These are phyloP conservation scores for Euphorbia lathyris DNA, from an alignment of 345 rosid genomes.

Conservation along the genomic window DNA sequence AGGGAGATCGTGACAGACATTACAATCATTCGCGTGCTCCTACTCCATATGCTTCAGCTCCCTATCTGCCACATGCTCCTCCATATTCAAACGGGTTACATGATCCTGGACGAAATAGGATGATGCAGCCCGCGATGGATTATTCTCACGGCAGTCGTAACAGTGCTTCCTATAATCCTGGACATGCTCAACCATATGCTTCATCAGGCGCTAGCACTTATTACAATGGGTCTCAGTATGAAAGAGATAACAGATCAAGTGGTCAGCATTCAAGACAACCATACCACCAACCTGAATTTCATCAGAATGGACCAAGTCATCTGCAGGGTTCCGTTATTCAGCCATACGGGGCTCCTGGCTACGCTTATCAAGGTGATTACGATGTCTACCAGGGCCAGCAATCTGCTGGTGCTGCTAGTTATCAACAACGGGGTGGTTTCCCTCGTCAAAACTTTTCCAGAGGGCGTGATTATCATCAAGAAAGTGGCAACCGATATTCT, in stretches of 20 bases:
- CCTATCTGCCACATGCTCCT: constrained; percentile 22
- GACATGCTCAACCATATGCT: constrained; percentile 14
- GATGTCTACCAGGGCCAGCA: constrained; percentile 34
- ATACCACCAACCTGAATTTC: constrained; percentile 13
- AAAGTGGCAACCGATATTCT: constrained; percentile 35
- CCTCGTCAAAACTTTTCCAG: constrained; percentile 36
- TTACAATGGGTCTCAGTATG: constrained; percentile 18
- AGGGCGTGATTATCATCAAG: constrained; percentile 38
- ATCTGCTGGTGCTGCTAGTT: constrained; percentile 29
- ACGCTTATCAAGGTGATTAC: constrained; percentile 32
- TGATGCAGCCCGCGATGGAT: constrained; percentile 23
- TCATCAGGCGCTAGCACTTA: constrained; percentile 14
- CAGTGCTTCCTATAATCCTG: constrained; percentile 25
- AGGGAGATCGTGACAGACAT: constrained; percentile 26
- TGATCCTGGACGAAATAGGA: constrained; percentile 19
- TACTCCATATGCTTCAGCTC: constrained; percentile 25
- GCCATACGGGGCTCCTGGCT: not conserved
- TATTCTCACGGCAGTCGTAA: constrained; percentile 18
- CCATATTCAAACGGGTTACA: constrained; percentile 26
- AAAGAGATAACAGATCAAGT: constrained; percentile 23
- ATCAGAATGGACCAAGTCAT: constrained; percentile 33
- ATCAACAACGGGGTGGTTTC: constrained; percentile 34
- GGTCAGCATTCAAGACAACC: constrained; percentile 22
- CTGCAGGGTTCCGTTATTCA: constrained; percentile 19
- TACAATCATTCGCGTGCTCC: constrained; percentile 33